Conservation (phyloP, 257 asterid genomes). For the Buddleja alternifolia region DNA sequence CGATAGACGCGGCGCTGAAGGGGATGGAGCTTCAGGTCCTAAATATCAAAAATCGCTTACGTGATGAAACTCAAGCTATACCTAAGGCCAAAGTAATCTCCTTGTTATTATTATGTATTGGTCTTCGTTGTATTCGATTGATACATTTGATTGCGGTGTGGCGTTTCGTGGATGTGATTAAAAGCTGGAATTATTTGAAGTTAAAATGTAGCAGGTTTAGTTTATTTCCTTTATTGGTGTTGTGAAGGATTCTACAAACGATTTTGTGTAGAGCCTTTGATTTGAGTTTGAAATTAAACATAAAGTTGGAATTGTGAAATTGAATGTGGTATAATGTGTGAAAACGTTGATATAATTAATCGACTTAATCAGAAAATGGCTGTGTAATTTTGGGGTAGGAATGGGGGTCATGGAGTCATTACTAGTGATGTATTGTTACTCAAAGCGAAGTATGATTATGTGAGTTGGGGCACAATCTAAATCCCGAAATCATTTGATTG, state of each 20-base stretch:
- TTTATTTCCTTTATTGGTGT: not conserved
- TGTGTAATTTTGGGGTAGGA: not conserved
- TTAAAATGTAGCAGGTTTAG: not conserved
- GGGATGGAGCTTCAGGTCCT: constrained; percentile 94
- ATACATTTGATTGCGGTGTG: not conserved
- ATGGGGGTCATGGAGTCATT: not conserved
- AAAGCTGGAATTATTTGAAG: not conserved
- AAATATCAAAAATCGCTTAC: constrained; percentile 67
- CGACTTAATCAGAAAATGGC: not conserved
- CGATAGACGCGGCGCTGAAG: constrained; percentile 66
- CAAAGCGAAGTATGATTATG: constrained; percentile 7
- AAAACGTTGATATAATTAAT: not conserved
- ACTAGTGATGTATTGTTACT: not conserved
- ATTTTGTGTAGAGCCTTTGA: not conserved
- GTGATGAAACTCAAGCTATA: constrained; percentile 80
- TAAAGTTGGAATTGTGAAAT: not conserved
- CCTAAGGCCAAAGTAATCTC: constrained; percentile 81
- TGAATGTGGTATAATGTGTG: not conserved
- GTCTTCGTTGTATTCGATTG: not conserved
- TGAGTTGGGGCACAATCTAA: not conserved
- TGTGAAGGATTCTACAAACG: not conserved
- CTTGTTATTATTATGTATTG: not conserved
- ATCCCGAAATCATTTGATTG: too few relatives aligned
- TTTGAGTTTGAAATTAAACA: not conserved
- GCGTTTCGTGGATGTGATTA: not conserved